A percentile compares a stretch with the other conserved stretches of the same genome.
phyloP scores from a whole-genome alignment of 495 filamentous ascomycete species.

The Lasiosphaeria miniovina region DNA sequence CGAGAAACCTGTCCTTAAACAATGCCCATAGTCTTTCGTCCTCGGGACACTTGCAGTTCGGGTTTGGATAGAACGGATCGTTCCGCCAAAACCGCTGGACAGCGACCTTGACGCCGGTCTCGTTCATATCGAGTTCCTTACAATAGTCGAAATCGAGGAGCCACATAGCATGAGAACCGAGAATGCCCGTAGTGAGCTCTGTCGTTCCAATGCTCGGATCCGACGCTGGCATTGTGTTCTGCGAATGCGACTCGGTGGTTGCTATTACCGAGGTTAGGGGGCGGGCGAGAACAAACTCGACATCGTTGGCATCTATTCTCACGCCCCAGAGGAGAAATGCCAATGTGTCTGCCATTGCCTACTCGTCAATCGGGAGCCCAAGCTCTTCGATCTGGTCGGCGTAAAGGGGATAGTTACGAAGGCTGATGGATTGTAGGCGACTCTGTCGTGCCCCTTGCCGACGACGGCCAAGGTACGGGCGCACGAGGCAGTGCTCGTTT shows the following conservation, averaged over 20 bases:
- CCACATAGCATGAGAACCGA: slow-evolving; percentile 37
- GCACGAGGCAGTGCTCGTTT: slow-evolving; percentile 44
- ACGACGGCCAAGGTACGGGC: slow-evolving; percentile 45
- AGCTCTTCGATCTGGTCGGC: slow-evolving; percentile 47
- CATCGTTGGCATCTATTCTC: slow-evolving; percentile 44
- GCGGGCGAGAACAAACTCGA: slow-evolving; percentile 52
- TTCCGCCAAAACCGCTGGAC: slow-evolving; percentile 37
- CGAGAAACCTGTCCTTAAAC: slow-evolving; percentile 28
- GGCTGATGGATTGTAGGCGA: slow-evolving; percentile 30
- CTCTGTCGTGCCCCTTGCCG: slow-evolving; percentile 3
- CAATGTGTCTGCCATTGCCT: slow-evolving; percentile 44
- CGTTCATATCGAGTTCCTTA: slow-evolving; percentile 31
- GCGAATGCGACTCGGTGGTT: slow-evolving; percentile 1
- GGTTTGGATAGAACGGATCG: slow-evolving; percentile 43
- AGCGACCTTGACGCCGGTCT: slow-evolving; percentile 31
- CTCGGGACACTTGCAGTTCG: slow-evolving; percentile 13
- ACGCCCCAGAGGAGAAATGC: slow-evolving; percentile 46
- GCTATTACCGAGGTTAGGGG: not conserved
- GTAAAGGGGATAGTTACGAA: slow-evolving; percentile 50
- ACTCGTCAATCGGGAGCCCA: slow-evolving; percentile 19
- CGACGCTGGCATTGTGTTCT: too few relatives aligned
- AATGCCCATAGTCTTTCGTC: slow-evolving; percentile 33
- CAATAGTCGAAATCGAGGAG: slow-evolving; percentile 49
- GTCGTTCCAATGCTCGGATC: too few relatives aligned
- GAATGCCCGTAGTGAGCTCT: slow-evolving; percentile 12